Percentiles rank a stretch among this genome's conserved stretches.
Conservation (phyloP, 1,139 yeast genomes). For the Sugiyamaella neomexicana region DNA sequence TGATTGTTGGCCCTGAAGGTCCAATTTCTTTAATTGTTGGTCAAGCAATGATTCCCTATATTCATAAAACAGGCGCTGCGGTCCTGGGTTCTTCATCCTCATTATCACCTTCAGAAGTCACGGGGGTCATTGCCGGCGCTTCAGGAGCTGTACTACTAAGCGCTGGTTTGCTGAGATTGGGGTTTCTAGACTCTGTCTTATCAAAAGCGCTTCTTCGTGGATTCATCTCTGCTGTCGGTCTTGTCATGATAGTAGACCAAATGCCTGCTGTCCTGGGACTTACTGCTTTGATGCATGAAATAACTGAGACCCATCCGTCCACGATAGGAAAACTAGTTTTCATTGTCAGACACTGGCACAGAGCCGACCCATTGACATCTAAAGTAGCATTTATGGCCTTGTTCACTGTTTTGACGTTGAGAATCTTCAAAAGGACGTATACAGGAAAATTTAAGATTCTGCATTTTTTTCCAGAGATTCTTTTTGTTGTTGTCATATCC, state of each 20-base stretch:
- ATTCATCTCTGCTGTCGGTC: constrained; percentile 89
- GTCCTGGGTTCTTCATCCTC: neutral
- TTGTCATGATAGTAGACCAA: constrained; percentile 84
- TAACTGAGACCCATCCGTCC: constrained; percentile 64
- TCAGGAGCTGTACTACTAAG: constrained; percentile 75
- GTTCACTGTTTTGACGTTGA: constrained; percentile 34
- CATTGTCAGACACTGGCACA: constrained; percentile 47
- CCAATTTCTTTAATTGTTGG: constrained; percentile 91
- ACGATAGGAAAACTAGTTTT: constrained; percentile 71
- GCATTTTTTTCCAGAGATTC: constrained; percentile 76
- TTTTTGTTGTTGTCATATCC: constrained; percentile 65
- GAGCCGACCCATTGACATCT: constrained; percentile 41
- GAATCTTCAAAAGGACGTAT: constrained; percentile 32
- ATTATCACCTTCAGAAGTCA: constrained; percentile 64
- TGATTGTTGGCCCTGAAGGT: constrained; percentile 97
- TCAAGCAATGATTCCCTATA: constrained; percentile 69
- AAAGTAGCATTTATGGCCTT: constrained; percentile 39
- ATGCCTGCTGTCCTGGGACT: constrained; percentile 72
- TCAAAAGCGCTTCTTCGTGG: constrained; percentile 84
- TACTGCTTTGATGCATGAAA: constrained; percentile 42
- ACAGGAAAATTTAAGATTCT: constrained; percentile 29
- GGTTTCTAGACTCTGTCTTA: constrained; percentile 83
- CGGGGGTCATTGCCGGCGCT: constrained; percentile 70
- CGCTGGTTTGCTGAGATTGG: constrained; percentile 80
- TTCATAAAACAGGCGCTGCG: constrained; percentile 20